Conservation (phyloP, 495 filamentous ascomycete species). For the Xylaria acuta region DNA sequence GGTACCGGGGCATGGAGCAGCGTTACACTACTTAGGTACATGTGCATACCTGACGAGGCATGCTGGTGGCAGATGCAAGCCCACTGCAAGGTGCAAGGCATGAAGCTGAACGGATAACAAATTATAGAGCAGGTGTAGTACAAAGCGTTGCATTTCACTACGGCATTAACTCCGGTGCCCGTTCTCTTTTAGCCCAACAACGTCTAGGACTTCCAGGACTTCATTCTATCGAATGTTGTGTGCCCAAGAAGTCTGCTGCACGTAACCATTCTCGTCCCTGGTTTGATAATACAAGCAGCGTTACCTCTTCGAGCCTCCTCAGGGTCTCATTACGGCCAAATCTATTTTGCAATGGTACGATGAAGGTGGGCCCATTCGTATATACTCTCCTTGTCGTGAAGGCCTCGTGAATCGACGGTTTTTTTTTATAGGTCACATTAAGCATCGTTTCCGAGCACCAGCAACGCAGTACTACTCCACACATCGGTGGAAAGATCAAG, state of each 20-base stretch:
- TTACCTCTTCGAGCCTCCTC: background rate
- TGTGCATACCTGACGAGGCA: background rate
- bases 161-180: background rate
- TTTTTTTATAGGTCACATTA: background rate
- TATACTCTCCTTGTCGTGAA: background rate
- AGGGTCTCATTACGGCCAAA: background rate
- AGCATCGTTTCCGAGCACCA: no score
- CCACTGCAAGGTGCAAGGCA: background rate
- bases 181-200: background rate
- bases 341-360: background rate
- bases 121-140: background rate
- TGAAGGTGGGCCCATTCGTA: background rate
- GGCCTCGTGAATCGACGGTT: background rate
- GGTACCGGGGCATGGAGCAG: background rate
- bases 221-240: background rate
- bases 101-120: background rate
- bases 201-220: background rate
- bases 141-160: background rate
- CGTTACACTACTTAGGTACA: background rate
- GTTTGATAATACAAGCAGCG: background rate
- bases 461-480: background rate
- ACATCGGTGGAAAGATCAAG: background rate
- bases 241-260: no score
- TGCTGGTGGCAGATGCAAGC: background rate
- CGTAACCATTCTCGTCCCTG: background rate